These are phyloP conservation scores for Penicillium carneum DNA, from an alignment of 2,329 filamentous ascomycete genomes.

Conservation along the genomic window DNA sequence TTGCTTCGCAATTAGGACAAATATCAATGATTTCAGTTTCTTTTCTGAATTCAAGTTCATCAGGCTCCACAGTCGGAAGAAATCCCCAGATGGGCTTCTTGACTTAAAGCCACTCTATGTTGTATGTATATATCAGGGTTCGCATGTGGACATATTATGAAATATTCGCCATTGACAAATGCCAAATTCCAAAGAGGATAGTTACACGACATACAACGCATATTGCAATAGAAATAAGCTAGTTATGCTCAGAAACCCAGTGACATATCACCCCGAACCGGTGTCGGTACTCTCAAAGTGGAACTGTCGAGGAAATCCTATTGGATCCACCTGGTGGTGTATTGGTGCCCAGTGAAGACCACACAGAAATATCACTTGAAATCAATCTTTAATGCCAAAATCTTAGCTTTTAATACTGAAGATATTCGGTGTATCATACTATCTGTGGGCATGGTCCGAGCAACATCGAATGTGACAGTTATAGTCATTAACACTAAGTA, in stretches of 20 bases:
- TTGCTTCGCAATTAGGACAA: too few species aligned
- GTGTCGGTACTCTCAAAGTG: constrained; percentile 2
- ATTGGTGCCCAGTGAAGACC: constrained; percentile 3
- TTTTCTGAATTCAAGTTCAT: too few species aligned
- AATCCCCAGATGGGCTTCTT: too few species aligned
- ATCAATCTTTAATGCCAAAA: not conserved
- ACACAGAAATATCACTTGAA: not conserved
- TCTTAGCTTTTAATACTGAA: not conserved
- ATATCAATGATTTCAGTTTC: too few species aligned
- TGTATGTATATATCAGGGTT: too few species aligned
- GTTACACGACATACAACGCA: not conserved
- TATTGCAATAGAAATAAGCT: not conserved
- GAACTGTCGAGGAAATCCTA: not conserved
- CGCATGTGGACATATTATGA: too few species aligned
- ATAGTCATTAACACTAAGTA: not conserved
- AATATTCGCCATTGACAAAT: too few species aligned
- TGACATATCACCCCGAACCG: constrained; percentile 10
- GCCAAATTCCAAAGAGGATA: too few species aligned
- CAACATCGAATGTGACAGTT: not conserved
- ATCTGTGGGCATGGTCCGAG: not conserved
- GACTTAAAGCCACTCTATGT: too few species aligned
- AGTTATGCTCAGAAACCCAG: not conserved
- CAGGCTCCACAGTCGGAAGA: too few species aligned
- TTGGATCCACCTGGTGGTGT: constrained; percentile 9
- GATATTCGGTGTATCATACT: not conserved